Evolutionary conservation across 1,284 basidiomycete genomes (phyloP).

Genomic region (Naganishia liquefaciens): DNA sequence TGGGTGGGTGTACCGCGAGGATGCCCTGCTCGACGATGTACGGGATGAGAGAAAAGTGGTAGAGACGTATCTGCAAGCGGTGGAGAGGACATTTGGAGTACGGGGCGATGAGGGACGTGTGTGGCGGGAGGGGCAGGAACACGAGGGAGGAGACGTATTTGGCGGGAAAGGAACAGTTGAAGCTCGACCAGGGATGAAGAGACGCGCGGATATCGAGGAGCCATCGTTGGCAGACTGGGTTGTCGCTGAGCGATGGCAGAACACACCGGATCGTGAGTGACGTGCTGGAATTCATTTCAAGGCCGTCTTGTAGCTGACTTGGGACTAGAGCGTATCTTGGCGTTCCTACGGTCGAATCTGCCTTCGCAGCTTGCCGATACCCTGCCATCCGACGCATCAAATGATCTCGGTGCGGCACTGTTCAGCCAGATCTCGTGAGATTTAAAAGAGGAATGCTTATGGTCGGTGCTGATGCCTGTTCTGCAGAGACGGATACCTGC

Average conservation of each 20-base stretch:
- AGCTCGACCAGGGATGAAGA: constrained; percentile 2
- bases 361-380: constrained; percentile 37
- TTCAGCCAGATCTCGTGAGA: constrained; percentile 31
- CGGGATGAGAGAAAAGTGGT: constrained; percentile 34
- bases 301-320: not conserved
- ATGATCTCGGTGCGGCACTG: not conserved
- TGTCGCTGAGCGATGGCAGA: constrained; percentile 67
- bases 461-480: not conserved
- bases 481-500: constrained; percentile 49
- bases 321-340: constrained; percentile 41
- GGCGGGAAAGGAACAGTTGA: no score
- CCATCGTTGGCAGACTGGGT: constrained; percentile 57
- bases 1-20: constrained; percentile 31
- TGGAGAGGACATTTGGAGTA: constrained; percentile 41
- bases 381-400: constrained; percentile 35
- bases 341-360: constrained; percentile 45
- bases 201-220: constrained; percentile 38
- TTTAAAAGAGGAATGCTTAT: not conserved
- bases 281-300: not conserved
- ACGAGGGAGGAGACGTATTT: not conserved
- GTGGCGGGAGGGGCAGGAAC: constrained; percentile 21
- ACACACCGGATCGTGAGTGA: constrained; percentile 61
- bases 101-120: not conserved
- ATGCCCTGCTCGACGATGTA: constrained; percentile 12
- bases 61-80: constrained; percentile 44